phyloP scores from a whole-genome alignment of 192 early-diverging fungal species.

The Oehlia diaphana region DNA sequence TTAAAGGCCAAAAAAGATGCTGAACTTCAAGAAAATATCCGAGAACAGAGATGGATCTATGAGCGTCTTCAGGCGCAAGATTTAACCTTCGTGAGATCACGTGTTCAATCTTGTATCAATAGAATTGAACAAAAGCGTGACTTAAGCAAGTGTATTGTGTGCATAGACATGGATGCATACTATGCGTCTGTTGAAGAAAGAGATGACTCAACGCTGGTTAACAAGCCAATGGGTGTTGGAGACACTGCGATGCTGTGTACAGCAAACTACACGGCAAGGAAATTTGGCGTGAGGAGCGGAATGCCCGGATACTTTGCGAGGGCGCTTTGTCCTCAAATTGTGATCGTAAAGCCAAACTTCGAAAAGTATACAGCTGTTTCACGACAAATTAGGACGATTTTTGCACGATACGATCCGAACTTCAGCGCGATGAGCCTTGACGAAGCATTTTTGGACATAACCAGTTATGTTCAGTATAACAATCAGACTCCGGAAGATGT shows the following conservation, averaged over 20 bases:
- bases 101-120: constrained; percentile 38
- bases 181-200: constrained; percentile 73
- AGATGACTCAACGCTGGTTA: constrained; percentile 60
- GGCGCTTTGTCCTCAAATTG: constrained; percentile 60
- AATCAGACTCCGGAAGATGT: constrained; percentile 39
- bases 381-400: constrained; percentile 50
- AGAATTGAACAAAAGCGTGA: constrained; percentile 47
- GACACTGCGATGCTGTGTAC: constrained; percentile 57
- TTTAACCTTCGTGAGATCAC: constrained; percentile 36
- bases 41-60: not conserved
- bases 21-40: not conserved
- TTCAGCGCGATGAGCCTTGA: constrained; percentile 54
- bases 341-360: constrained; percentile 50
- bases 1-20: not conserved
- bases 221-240: constrained; percentile 65
- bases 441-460: constrained; percentile 50
- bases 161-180: constrained; percentile 76
- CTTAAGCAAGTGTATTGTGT: constrained; percentile 54
- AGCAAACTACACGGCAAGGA: constrained; percentile 65
- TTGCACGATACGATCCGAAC: constrained; percentile 62
- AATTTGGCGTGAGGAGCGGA: constrained; percentile 66
- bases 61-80: not conserved
- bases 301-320: constrained; percentile 66
- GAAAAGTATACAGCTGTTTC: constrained; percentile 53
- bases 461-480: not conserved